Evolutionary conservation across 257 asterid species (phyloP).

Genomic region (Eucommia ulmoides): DNA sequence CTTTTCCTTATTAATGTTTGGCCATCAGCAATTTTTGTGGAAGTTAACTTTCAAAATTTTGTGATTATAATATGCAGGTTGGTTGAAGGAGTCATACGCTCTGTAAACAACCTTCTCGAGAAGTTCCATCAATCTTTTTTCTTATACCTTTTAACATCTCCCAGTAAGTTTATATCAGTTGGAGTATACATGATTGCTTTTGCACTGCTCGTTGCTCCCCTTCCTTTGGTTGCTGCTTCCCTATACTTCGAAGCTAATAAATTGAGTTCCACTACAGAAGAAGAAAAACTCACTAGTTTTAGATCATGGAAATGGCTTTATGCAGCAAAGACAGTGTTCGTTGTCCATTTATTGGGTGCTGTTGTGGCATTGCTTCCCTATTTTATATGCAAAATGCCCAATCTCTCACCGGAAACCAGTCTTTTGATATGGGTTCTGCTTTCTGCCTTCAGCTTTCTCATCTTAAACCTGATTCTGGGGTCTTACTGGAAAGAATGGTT

Average conservation of each 20-base stretch:
- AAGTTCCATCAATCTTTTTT: conserved; percentile 95
- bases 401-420: conserved; percentile 37
- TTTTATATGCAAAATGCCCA: conserved; percentile 30
- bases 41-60: too few species aligned
- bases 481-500: conserved; percentile 50
- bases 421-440: conserved; percentile 37
- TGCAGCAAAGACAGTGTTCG: conserved; percentile 59
- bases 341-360: conserved; percentile 74
- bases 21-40: too few species aligned
- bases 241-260: conserved; percentile 45
- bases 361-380: conserved; percentile 56
- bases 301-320: conserved; percentile 80
- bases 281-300: conserved; percentile 20
- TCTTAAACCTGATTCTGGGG: conserved; percentile 23
- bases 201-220: conserved; percentile 75
- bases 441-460: conserved; percentile 37
- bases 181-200: conserved; percentile 95
- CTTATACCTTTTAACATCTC: conserved; percentile 73
- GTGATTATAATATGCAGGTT: too few species aligned
- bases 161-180: conserved; percentile 74
- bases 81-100: conserved; percentile 77
- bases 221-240: conserved; percentile 84
- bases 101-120: conserved; percentile 93
- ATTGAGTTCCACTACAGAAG: conserved; percentile 7
- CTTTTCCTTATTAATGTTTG: too few species aligned